Percentiles rank a stretch among this genome's conserved stretches.
phyloP scores from a whole-genome alignment of 257 asterid species.

The Solanum gandarillasii region DNA sequence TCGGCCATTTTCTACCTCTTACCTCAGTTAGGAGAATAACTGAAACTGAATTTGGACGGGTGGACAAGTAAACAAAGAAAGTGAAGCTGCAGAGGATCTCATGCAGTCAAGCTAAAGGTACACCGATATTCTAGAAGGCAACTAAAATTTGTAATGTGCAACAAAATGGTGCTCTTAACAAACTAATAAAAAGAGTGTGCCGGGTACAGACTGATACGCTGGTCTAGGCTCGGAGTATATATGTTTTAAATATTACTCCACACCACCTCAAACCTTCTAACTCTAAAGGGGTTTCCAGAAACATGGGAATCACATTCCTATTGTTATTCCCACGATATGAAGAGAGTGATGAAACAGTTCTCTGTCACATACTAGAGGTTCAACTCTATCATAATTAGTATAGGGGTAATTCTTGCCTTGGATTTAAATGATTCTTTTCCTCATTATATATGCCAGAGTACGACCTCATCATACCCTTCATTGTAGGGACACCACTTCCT shows the following conservation, averaged over 20 bases:
- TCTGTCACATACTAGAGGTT: background rate
- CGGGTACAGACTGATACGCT: background rate
- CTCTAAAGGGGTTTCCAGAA: background rate
- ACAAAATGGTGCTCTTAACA: background rate
- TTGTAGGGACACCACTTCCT: background rate
- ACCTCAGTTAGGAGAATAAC: background rate
- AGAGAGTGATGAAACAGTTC: background rate
- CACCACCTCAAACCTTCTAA: background rate
- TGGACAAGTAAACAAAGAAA: background rate
- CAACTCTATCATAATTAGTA: background rate
- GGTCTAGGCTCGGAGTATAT: background rate
- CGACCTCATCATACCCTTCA: background rate
- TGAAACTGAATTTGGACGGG: background rate
- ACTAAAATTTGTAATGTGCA: no score
- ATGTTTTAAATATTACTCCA: background rate
- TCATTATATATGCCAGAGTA: background rate
- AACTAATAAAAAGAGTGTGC: background rate
- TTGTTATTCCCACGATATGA: background rate
- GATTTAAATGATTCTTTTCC: background rate
- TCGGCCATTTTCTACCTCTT: background rate
- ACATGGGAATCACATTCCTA: background rate
- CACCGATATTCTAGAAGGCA: background rate
- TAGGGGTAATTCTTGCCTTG: background rate
- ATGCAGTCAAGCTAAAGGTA: background rate
- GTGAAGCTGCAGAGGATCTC: background rate